Evolutionary conservation across 306 rosid species (phyloP), one percentile per base, ranked within the genome.

Genomic region (Lablab purpureus): DNA sequence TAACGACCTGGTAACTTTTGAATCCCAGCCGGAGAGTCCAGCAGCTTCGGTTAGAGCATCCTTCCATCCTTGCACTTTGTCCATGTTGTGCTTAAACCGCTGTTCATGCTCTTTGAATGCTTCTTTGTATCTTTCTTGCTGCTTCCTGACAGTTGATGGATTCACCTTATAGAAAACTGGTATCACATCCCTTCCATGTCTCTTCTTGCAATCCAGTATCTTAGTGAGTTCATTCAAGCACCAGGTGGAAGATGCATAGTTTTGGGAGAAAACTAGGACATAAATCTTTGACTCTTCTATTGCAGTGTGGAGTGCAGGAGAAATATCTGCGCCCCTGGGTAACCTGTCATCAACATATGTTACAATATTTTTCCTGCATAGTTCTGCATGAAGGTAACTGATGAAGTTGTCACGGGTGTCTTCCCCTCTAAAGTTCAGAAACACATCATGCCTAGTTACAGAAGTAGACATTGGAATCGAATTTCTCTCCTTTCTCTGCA

Each of bases 161-260:
- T 64, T 71, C 41, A 84, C 79, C 0, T 75, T 27, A 0, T 80
- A 80, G 72, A 84, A 84, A n/a, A 84, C 43, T 0, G 84, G 87
- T 14, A 84, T 36, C 2, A 83, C 76, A 7, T 14, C 5, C 15
- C 79, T 74, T 32, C 45, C 52, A 12, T 22, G 45, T 23, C 17
- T 66, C 22, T 34, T 4, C 15, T 45, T 75, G 72, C 78, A 80
- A 0, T 47, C 2, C 0, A 47, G 52, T 47, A 47, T 47, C 19
- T 47, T 47, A 14, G 19, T 15, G 8, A 47, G 52, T 15, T 47
- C 52, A 14, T 47, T 15, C 19, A 47, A 15, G 0, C 52, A 47
- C 52, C 52, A 47, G 1, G 19, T 47, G 3, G 52, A 47, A 47
- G 52, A 47, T 15, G 52, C 52, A 47, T 47, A 47, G 19, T 47